These are phyloP conservation scores for Termitomyces sp. DNA, from an alignment of 768 basidiomycete genomes.

Conservation along the genomic window DNA sequence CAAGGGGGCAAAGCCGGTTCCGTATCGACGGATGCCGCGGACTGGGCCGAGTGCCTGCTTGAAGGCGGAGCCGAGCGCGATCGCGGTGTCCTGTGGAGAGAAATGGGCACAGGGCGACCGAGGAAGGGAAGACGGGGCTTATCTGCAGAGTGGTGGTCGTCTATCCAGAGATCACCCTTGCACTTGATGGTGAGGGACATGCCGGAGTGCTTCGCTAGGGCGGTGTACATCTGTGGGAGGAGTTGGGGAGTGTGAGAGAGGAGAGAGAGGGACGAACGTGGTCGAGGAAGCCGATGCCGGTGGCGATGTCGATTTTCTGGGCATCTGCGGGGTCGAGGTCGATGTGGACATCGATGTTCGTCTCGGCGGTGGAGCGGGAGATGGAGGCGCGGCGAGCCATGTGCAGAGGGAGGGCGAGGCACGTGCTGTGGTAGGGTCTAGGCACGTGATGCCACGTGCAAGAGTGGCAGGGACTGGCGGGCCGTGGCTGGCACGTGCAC, in stretches of 20 bases:
- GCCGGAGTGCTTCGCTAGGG: conserved; percentile 93
- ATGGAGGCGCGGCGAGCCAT: conserved; percentile 57
- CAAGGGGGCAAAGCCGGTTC: conserved; percentile 92
- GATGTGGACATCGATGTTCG: conserved; percentile 76
- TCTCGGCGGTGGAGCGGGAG: conserved; percentile 86
- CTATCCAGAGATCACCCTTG: conserved; percentile 94
- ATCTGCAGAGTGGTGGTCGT: conserved; percentile 99
- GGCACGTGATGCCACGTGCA: too few species aligned
- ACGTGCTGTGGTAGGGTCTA: too few species aligned
- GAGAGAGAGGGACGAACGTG: conserved; percentile 53
- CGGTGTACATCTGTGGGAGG: conserved; percentile 83
- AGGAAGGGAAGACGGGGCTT: conserved; percentile 32
- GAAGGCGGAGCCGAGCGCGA: conserved; percentile 85
- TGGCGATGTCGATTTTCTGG: conserved; percentile 81
- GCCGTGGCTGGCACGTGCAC: not conserved
- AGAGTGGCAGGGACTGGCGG: too few species aligned
- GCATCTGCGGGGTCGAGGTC: conserved; percentile 64
- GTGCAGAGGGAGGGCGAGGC: not conserved
- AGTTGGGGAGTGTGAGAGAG: not conserved
- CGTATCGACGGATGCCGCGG: conserved; percentile 90
- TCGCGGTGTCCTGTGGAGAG: conserved; percentile 74
- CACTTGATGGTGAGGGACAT: conserved; percentile 90
- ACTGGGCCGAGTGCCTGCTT: conserved; percentile 94
- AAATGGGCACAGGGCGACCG: not conserved
- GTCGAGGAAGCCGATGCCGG: conserved; percentile 98